Evolutionary conservation across 345 rosid species (phyloP), one percentile per base, ranked within the genome.

Genomic region (Dimocarpus longan): DNA sequence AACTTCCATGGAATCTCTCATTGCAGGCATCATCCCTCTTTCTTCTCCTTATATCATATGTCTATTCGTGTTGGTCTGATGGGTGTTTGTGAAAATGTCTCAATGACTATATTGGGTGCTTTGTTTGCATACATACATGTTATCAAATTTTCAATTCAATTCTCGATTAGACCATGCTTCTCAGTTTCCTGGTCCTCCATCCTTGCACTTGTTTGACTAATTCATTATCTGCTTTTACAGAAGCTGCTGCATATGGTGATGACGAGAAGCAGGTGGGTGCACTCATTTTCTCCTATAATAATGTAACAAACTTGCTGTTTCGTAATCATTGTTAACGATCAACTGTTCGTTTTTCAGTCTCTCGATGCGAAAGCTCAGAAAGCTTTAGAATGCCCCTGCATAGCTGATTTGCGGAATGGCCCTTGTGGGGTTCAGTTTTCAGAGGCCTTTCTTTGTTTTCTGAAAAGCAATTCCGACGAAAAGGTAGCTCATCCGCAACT

Each of bases 371-470:
- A 86, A 79, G 99, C 91, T 46, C 87, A 88, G 85, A 95, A 89
- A 87, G 97, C 98, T 44, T 79, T 95, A 40, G 94, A 95, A 21
- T 95, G 99, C 66, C 97, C 98, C 73, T 95, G 99, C 85, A 85
- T 95, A 24, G 93, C 93, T 62, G 94, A 91, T 75, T 82, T 95
- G 83, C 92, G 94, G 57, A 89, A 64, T 59, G 96, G 99, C 8
- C 66, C 92, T 10, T 93, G 98, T 59, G 98, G 97, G 9, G 60
- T 56, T 78, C 92, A 86, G 84, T 95, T 95, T 86, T 88, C 99
- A 2, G 90, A 93, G 52, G 95, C 99, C 0, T 95, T 95, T 79
- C 87, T 86, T 57, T 95, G 99, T 85, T 95, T 90, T 82, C 85
- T 95, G 84, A 93, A 89, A 82, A 95, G 98, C 80, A 89, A 94